Conservation (phyloP, 1,139 yeast species). For the Suhomyces yuchorum region DNA sequence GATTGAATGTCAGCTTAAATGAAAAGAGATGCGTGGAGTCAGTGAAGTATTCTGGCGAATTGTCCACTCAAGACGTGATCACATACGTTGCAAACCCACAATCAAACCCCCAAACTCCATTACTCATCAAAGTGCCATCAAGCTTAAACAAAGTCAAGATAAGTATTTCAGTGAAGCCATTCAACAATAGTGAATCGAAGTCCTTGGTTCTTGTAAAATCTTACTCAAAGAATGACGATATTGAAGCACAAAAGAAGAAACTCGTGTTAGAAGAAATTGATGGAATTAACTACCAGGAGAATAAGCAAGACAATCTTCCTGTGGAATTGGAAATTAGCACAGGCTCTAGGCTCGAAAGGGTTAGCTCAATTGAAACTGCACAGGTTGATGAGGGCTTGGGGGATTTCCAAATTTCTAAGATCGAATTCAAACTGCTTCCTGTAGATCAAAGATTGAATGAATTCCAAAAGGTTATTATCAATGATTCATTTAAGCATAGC, state of each 20-base stretch:
- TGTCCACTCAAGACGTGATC: slow-evolving; percentile 18
- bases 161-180: slow-evolving; percentile 27
- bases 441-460: slow-evolving; percentile 22
- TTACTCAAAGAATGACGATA: slow-evolving; percentile 15
- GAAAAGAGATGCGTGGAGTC: slow-evolving; percentile 22
- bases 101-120: slow-evolving; percentile 22
- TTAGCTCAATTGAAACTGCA: slow-evolving; percentile 5
- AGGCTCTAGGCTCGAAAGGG: neutral
- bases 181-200: slow-evolving; percentile 13
- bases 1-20: slow-evolving; percentile 24
- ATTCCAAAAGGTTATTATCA: slow-evolving; percentile 32
- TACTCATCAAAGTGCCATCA: slow-evolving; percentile 31
- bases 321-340: neutral
- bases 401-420: slow-evolving; percentile 27
- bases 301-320: neutral
- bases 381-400: slow-evolving; percentile 1
- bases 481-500: slow-evolving; percentile 30
- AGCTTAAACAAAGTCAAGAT: slow-evolving; percentile 28
- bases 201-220: slow-evolving; percentile 35
- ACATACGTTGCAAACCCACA: slow-evolving; percentile 30
- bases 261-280: neutral
- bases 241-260: slow-evolving; percentile 14
- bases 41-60: slow-evolving; percentile 17
- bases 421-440: slow-evolving; percentile 31
- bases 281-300: neutral